Base-by-base conservation (phyloP, 108 stramenopile genomes). In the Bacterosira constricta region DNA sequence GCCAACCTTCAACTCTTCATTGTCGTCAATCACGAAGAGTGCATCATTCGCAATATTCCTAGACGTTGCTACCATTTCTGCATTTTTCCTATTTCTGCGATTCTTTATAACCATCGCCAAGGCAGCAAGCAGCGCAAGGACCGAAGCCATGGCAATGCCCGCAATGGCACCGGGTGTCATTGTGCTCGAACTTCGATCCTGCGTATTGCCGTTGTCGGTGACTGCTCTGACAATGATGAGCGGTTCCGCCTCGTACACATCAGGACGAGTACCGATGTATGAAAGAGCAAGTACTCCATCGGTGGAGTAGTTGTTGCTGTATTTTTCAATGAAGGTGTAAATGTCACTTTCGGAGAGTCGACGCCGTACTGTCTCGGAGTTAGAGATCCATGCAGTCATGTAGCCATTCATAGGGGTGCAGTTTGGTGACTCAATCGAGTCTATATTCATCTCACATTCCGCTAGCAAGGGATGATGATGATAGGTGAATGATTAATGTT, bases 331-430 rank as follows among this genome's bases (percentile, higher is more conserved):
- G 46, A 42, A 23, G 12, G 26, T 56, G 35, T 61, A 61, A n/a
- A 71, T 49, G 17, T 60, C 36, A 1, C 36, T 25, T 49, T 38
- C 45, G 7, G 58, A 59, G 12, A 71, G 35, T 21, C 70, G 58
- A 25, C 46, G 6, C 11, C 38, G 15, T 7, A 2, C 0, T 2
- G 44, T 6, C 4, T 25, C 5, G 17, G 25, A 1, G 18, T 34
- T 7, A n/a, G 54, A 36, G 35, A 61, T 17, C 70, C 70, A 71
- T 1, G 59, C 70, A 12, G 70, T 71, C 70, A 71, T 71, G 47
- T 39, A 61, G 20, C 70, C 70, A 15, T 35, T 50, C n/a, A 71
- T 61, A 4, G 58, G 53, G 26, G 34, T 51, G 58, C 70, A 71
- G 17, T 9, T 51, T 29, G 70, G 27, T 3, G 30, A 53, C 18